Conservation (phyloP, 306 rosid species). For the Vigna hirtella region DNA sequence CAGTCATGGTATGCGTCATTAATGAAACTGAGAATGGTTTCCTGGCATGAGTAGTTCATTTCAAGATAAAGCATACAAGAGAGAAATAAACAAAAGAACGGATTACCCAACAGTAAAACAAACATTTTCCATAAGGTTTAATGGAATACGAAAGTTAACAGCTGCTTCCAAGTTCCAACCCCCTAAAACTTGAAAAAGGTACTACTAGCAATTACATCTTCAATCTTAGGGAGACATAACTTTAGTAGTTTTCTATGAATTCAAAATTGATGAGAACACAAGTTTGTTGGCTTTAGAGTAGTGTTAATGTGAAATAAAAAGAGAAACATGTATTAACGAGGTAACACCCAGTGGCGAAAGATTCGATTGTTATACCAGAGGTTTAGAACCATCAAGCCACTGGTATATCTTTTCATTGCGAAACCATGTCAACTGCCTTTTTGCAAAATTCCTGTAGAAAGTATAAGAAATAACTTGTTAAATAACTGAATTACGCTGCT, state of each 20-base stretch:
- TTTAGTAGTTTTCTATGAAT: background rate
- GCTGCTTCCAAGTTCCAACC: background rate
- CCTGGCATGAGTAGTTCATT: slow-evolving; percentile 59
- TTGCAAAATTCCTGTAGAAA: slow-evolving; percentile 86
- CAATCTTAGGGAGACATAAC: slow-evolving; percentile 13
- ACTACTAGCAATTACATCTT: background rate
- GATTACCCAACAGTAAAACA: slow-evolving; percentile 19
- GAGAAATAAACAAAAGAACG: background rate
- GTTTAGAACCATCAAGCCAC: slow-evolving; percentile 95
- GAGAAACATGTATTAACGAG: slow-evolving; percentile 13
- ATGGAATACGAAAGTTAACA: slow-evolving; percentile 22
- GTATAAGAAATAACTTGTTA: slow-evolving; percentile 15
- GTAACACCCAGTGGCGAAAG: slow-evolving; percentile 21
- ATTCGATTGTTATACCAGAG: slow-evolving; percentile 63
- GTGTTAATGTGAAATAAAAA: slow-evolving; percentile 5
- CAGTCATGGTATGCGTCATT: slow-evolving; percentile 59
- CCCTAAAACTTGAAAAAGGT: background rate
- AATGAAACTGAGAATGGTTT: slow-evolving; percentile 71
- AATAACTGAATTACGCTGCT: background rate
- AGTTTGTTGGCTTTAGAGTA: slow-evolving; percentile 2
- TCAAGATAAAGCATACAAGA: slow-evolving; percentile 33
- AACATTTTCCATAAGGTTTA: background rate
- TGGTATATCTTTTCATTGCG: slow-evolving; percentile 85
- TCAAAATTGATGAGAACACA: slow-evolving; percentile 19
- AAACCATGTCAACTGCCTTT: slow-evolving; percentile 92